phyloP scores from a whole-genome alignment of 2,329 filamentous ascomycete species.

The Penicillium rolfsii region DNA sequence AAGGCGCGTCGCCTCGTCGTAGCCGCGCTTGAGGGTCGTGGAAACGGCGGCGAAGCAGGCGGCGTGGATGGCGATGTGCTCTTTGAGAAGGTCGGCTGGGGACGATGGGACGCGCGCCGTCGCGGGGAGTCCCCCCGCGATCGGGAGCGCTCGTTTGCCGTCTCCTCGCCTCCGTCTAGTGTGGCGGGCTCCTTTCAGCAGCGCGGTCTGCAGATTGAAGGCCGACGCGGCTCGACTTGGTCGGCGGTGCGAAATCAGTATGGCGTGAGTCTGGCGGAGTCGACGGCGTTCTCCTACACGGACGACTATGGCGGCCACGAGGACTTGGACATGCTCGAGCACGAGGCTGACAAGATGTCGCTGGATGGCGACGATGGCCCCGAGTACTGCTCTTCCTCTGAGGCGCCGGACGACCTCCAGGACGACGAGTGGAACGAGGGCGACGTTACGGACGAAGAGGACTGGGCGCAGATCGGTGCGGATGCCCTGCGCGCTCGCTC shows the following conservation, averaged over 20 bases:
- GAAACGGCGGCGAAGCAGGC: conserved; percentile 55
- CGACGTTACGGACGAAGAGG: conserved; percentile 91
- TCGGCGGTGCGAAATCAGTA: conserved; percentile 48
- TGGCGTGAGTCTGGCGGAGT: conserved; percentile 68
- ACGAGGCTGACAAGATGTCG: conserved; percentile 96
- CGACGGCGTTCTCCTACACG: conserved; percentile 72
- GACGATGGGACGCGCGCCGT: conserved; percentile 85
- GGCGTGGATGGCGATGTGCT: conserved; percentile 60
- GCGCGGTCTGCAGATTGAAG: conserved; percentile 54
- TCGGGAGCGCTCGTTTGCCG: conserved; percentile 31
- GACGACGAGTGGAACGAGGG: conserved; percentile 80
- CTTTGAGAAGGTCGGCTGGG: conserved; percentile 97
- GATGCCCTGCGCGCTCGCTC: conserved; percentile 75
- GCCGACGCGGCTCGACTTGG: conserved; percentile 34
- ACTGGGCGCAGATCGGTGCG: conserved; percentile 89
- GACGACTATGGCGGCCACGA: conserved; percentile 65
- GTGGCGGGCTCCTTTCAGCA: conserved; percentile 50
- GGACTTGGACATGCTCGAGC: conserved; percentile 71
- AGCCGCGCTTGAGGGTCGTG: conserved; percentile 82
- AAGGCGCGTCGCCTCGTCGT: conserved; percentile 92
- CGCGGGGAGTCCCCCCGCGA: conserved; percentile 61
- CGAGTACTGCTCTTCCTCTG: conserved; percentile 73
- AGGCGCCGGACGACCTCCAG: conserved; percentile 66
- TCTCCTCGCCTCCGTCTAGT: conserved; percentile 58
- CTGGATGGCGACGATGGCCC: conserved; percentile 66